Percentiles rank a stretch among this genome's conserved stretches.
phyloP scores from a whole-genome alignment of 164 flowering plant genomes.

The Sextonia rubra region DNA sequence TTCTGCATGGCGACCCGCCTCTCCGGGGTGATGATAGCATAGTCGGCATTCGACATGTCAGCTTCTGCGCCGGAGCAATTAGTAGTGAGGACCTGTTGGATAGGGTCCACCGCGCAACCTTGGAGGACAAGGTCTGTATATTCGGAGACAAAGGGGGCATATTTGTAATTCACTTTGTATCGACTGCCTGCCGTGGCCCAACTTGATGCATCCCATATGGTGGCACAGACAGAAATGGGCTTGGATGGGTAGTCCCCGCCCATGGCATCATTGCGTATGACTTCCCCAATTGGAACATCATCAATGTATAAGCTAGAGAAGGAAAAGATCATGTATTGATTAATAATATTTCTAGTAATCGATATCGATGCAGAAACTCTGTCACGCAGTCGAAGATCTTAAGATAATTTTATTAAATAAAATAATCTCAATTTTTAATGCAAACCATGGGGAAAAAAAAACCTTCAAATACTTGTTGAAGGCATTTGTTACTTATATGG shows the following conservation, averaged over 20 bases:
- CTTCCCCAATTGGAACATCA: slow-evolving; percentile 78
- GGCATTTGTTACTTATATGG: slow-evolving; percentile 49
- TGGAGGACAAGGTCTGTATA: slow-evolving; percentile 54
- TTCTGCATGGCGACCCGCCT: slow-evolving; percentile 46
- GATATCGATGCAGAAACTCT: no score
- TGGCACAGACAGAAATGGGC: slow-evolving; percentile 87
- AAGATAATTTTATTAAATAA: no score
- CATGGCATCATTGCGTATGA: slow-evolving; percentile 54
- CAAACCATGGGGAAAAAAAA: not conserved
- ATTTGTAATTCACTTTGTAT: slow-evolving; percentile 61
- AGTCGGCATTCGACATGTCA: slow-evolving; percentile 31
- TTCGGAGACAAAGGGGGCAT: slow-evolving; percentile 65
- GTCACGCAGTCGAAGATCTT: no score
- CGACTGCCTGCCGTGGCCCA: slow-evolving; percentile 92
- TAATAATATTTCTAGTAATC: no score
- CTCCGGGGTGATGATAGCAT: slow-evolving; percentile 33
- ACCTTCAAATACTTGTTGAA: not conserved
- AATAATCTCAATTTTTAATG: not conserved
- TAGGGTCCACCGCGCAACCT: slow-evolving; percentile 64
- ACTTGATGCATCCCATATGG: slow-evolving; percentile 92
- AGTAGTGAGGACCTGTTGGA: slow-evolving; percentile 27
- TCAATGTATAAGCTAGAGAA: slow-evolving; percentile 74
- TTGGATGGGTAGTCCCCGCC: slow-evolving; percentile 81
- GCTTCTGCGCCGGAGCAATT: slow-evolving; percentile 22
- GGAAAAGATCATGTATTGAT: not conserved